phyloP scores from a whole-genome alignment of 2,329 filamentous ascomycete species.

The Aurifilum marmelostoma region DNA sequence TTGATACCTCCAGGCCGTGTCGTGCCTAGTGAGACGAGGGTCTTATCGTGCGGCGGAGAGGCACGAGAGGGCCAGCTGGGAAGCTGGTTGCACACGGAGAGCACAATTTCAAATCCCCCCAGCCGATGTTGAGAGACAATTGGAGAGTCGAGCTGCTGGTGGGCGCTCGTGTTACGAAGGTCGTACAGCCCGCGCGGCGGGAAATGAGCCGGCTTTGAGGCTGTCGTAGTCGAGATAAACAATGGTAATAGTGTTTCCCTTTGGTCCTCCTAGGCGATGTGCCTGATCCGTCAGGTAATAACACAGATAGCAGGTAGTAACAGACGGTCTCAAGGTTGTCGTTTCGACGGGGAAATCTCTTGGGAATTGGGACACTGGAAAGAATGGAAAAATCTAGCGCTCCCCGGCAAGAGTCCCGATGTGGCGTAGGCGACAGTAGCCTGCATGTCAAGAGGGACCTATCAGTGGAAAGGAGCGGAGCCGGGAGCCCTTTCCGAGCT shows the following conservation, averaged over 20 bases:
- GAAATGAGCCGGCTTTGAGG: conserved; percentile 25
- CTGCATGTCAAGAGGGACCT: conserved; percentile 19
- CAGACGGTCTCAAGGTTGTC: background rate
- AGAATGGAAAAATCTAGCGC: conserved; percentile 25
- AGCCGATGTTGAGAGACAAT: conserved; percentile 26
- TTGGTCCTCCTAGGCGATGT: background rate
- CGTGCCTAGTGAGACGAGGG: conserved; percentile 2
- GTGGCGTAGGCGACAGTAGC: conserved; percentile 28
- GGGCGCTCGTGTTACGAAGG: conserved; percentile 19
- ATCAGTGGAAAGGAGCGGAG: conserved; percentile 8
- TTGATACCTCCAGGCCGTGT: background rate
- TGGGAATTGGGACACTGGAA: conserved; percentile 12
- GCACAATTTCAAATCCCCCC: conserved; percentile 28
- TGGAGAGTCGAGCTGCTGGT: conserved; percentile 19
- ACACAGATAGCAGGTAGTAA: background rate
- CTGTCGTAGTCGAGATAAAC: conserved; percentile 6
- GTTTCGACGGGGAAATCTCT: background rate
- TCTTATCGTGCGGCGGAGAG: conserved; percentile 3
- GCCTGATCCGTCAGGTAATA: background rate
- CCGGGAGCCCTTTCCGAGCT: background rate
- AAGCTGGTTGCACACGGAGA: conserved; percentile 23
- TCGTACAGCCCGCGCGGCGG: conserved; percentile 24
- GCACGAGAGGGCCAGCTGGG: conserved; percentile 16
- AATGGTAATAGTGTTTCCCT: background rate
- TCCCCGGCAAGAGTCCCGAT: conserved; percentile 23